phyloP scores from a whole-genome alignment of 257 asterid species.

The Parsonsia alboflavescens region DNA sequence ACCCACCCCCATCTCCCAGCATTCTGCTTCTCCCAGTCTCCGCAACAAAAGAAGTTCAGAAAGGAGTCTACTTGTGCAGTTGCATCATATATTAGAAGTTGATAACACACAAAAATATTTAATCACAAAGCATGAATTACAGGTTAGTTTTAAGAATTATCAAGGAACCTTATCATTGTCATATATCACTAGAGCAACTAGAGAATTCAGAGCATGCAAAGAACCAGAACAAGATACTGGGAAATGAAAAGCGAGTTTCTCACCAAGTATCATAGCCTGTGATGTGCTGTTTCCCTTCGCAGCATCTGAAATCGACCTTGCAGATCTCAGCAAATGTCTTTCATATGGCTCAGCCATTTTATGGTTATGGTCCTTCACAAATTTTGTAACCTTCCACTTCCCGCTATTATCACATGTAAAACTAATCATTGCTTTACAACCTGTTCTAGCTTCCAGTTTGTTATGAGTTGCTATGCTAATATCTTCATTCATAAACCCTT shows the following conservation, averaged over 20 bases:
- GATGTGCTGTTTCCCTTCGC: conserved; percentile 3
- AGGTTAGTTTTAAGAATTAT: background rate
- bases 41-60: background rate
- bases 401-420: conserved; percentile 50
- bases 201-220: too few species aligned
- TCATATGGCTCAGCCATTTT: conserved; percentile 54
- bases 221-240: background rate
- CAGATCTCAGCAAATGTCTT: conserved; percentile 55
- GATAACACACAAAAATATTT: background rate
- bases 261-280: conserved; percentile 1
- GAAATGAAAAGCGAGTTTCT: background rate
- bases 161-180: background rate
- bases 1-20: background rate
- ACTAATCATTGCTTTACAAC: conserved; percentile 68
- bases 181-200: background rate
- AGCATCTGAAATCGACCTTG: conserved; percentile 39
- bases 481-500: conserved; percentile 55
- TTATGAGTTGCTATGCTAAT: conserved; percentile 30
- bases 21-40: background rate
- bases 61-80: background rate
- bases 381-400: conserved; percentile 59
- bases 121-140: background rate
- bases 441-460: conserved; percentile 62
- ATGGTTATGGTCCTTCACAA: conserved; percentile 66
- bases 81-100: background rate